phyloP scores from a whole-genome alignment of 495 filamentous ascomycete genomes.

The Niebla homalea region DNA sequence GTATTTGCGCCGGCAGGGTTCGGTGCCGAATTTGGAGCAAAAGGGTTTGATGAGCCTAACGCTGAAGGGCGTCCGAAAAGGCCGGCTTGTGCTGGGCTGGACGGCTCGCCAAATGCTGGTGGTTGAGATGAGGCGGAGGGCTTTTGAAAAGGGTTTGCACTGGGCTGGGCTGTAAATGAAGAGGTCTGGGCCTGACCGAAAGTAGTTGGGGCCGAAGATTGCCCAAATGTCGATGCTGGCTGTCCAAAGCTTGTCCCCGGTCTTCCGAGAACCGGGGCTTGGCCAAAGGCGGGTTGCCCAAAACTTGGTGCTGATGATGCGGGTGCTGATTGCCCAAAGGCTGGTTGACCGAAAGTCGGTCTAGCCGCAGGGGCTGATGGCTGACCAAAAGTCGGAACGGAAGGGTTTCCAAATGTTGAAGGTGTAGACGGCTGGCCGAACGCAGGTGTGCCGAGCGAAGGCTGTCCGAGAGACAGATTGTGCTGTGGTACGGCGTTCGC shows the following conservation, averaged over 20 bases:
- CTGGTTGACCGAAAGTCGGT: conserved; percentile 22
- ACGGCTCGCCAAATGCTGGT: conserved; percentile 21
- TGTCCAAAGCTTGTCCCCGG: conserved; percentile 10
- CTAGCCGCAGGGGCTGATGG: conserved; percentile 15
- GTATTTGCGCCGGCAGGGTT: conserved; percentile 13
- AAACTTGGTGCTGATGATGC: conserved; percentile 15
- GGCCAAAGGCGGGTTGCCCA: conserved; percentile 22
- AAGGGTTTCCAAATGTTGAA: conserved; percentile 20
- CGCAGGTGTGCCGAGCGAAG: conserved; percentile 15
- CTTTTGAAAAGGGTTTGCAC: conserved; percentile 3
- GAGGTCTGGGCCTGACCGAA: conserved; percentile 17
- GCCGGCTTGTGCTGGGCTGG: neutral
- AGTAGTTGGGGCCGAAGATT: conserved; percentile 10
- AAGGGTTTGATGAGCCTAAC: conserved; percentile 11
- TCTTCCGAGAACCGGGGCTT: conserved; percentile 11
- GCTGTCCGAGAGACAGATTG: conserved; percentile 30
- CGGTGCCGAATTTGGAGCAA: conserved; percentile 22
- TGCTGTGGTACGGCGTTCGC: conserved; percentile 1
- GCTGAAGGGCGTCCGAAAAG: conserved; percentile 11
- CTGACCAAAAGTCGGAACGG: conserved; percentile 15
- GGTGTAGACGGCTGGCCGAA: conserved; percentile 24
- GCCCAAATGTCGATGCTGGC: conserved; percentile 24
- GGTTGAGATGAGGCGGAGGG: neutral
- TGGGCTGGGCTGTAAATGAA: conserved; percentile 19
- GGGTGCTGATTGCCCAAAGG: conserved; percentile 14